A percentile compares a stretch with the other conserved stretches of the same genome.
Conservation (phyloP, 176 grass and related monocot genomes). For the Ananas comosus region DNA sequence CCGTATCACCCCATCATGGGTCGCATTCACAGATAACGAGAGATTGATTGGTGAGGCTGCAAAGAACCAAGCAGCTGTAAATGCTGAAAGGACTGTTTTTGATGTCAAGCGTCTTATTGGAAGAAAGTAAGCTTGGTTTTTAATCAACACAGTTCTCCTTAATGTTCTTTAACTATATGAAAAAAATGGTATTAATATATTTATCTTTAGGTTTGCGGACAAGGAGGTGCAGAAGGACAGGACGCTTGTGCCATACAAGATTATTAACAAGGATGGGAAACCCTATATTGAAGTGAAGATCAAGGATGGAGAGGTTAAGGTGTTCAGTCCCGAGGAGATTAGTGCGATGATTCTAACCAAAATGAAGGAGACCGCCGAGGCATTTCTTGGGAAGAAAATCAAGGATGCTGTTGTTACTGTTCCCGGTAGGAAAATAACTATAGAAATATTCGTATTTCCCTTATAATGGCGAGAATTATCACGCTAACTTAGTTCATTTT, state of each 20-base stretch:
- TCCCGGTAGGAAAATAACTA: slow-evolving; percentile 30
- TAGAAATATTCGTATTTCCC: background rate
- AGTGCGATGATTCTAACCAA: slow-evolving; percentile 62
- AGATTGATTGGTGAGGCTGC: slow-evolving; percentile 69
- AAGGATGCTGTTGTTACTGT: slow-evolving; percentile 59
- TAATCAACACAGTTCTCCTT: background rate
- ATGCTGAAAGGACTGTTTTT: slow-evolving; percentile 63
- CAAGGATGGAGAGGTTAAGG: slow-evolving; percentile 56
- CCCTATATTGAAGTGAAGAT: slow-evolving; percentile 68
- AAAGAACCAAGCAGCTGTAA: slow-evolving; percentile 59
- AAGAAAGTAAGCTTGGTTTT: slow-evolving; percentile 34
- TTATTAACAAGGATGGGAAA: slow-evolving; percentile 54
- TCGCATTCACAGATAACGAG: slow-evolving; percentile 50
- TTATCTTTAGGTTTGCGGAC: slow-evolving; percentile 44
- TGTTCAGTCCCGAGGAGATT: slow-evolving; percentile 71
- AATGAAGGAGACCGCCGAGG: slow-evolving; percentile 70
- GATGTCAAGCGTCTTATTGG: slow-evolving; percentile 73
- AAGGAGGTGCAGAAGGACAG: slow-evolving; percentile 79
- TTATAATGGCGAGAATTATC: background rate
- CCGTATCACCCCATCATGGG: slow-evolving; percentile 67
- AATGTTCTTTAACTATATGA: background rate
- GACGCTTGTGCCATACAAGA: slow-evolving; percentile 74
- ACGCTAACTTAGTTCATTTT: background rate
- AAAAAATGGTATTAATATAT: background rate
- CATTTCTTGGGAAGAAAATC: slow-evolving; percentile 74